Base-by-base conservation (phyloP, 2,329 filamentous ascomycete species). In the Zymoseptoria passerinii region DNA sequence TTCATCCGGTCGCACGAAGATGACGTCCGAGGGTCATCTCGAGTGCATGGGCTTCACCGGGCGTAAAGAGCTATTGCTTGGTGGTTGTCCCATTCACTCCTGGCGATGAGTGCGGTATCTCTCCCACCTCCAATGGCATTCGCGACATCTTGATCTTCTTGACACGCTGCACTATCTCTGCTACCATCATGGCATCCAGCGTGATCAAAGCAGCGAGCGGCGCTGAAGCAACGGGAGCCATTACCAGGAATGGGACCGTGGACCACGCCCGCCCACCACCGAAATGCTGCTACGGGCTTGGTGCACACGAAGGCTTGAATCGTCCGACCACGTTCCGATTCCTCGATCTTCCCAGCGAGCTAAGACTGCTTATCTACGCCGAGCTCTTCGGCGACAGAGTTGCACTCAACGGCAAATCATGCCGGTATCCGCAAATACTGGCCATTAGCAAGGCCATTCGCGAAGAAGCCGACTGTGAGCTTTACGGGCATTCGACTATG, bases 311-410 rank as follows among this genome's bases (percentile, higher is more conserved):
- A 6, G 35, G n/a, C 9, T 4, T 13, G 29, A 16, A 3, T 16
- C 10, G 35, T 16, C 6, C 35, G 35, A 44, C 50, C 23, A 50
- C 35, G 4, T 62, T 62, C 35, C 20, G 56, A 27, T 62, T 65
- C 28, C 28, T 50, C 19, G 61, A 61, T 8, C 55, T 66, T 5
- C 64, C 62, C 13, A 54, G 49, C 13, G 64, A 66, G 48, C 50
- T 66, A 19, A 59, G 64, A 13, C 44, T 62, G 48, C 55, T 59
- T 35, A 48, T 63, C n/a, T 64, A 64, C 35, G 28, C 19, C 1
- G 50, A 57, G 50, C 10, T 57, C 10, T 35, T 56, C 13, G 48
- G 23, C 8, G 10, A 9, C 49, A 19, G 40, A 6, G 13, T 6
- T 2, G 18, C 3, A 4, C 19, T 9, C 19, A 18, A 9, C 19